These are phyloP conservation scores for Penicillium pulvis DNA, from an alignment of 495 filamentous ascomycete species.

Conservation along the genomic window DNA sequence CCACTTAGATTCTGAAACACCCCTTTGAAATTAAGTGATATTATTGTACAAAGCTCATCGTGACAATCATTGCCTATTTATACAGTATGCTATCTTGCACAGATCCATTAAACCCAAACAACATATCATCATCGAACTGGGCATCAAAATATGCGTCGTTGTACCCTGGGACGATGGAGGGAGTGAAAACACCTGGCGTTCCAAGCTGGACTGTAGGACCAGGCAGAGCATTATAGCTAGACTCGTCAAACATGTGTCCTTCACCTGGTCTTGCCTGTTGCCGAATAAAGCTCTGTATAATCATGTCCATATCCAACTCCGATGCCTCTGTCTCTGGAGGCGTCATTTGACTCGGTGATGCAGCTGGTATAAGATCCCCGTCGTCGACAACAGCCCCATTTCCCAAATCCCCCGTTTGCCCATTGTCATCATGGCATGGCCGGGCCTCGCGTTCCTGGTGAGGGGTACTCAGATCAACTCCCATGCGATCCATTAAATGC, in stretches of 20 bases:
- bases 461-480: slow-evolving; percentile 18
- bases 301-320: slow-evolving; percentile 35
- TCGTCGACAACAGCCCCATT: not conserved
- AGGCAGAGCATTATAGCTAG: not conserved
- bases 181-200: not conserved
- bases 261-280: slow-evolving; percentile 15
- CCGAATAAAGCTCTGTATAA: slow-evolving; percentile 38
- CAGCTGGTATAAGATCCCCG: not conserved
- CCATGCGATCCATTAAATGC: slow-evolving; percentile 38
- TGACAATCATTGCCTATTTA: slow-evolving; percentile 1
- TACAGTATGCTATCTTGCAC: slow-evolving; percentile 24
- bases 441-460: not conserved
- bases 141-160: slow-evolving; percentile 10
- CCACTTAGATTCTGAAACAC: no score
- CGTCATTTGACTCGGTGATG: slow-evolving; percentile 9
- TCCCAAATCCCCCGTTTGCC: not conserved
- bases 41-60: not conserved
- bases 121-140: slow-evolving; percentile 25
- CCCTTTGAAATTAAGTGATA: not conserved
- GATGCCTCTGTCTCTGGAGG: slow-evolving; percentile 23
- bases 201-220: not conserved
- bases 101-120: slow-evolving; percentile 31
- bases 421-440: not conserved
- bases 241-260: slow-evolving; percentile 3
- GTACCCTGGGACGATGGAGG: slow-evolving; percentile 1